A percentile compares a stretch with the other conserved stretches of the same genome.
phyloP scores from a whole-genome alignment of 1,284 basidiomycete genomes.

The Afroboletus lepidellus region DNA sequence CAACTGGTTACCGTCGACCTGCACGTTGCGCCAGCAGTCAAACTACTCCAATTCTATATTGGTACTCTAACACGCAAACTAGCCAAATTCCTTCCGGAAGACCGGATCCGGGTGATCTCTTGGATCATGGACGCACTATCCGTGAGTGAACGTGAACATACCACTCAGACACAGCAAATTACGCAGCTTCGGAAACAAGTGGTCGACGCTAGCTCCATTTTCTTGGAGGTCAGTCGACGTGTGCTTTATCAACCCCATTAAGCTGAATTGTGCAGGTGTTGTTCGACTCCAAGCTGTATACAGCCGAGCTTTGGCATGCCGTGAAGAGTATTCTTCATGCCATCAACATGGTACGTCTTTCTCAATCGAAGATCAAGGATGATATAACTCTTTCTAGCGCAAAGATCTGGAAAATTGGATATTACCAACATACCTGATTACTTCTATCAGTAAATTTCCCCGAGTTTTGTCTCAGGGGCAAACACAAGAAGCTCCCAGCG shows the following conservation, averaged over 20 bases:
- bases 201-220: conserved; percentile 45
- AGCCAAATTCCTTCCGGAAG: conserved; percentile 41
- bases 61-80: conserved; percentile 46
- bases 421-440: conserved; percentile 42
- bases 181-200: conserved; percentile 41
- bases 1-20: conserved; percentile 44
- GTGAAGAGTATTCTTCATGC: conserved; percentile 42
- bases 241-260: neutral
- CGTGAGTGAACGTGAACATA: conserved; percentile 31
- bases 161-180: conserved; percentile 20
- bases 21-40: conserved; percentile 41
- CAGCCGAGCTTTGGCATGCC: conserved; percentile 36
- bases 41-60: conserved; percentile 54
- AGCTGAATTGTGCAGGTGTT: conserved; percentile 33
- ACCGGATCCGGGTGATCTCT: conserved; percentile 45
- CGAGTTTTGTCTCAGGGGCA: conserved; percentile 31
- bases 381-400: conserved; percentile 39
- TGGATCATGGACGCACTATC: conserved; percentile 40
- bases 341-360: conserved; percentile 43
- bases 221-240: conserved; percentile 46
- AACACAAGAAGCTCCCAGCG: conserved; percentile 32
- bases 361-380: conserved; percentile 5
- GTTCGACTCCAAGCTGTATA: conserved; percentile 32
- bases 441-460: conserved; percentile 40
- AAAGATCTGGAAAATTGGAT: conserved; percentile 44